Percentiles rank a stretch among this genome's conserved stretches.
These are phyloP conservation scores for Metschnikowia dekortorum DNA, from an alignment of 805 yeast genomes.

Conservation along the genomic window DNA sequence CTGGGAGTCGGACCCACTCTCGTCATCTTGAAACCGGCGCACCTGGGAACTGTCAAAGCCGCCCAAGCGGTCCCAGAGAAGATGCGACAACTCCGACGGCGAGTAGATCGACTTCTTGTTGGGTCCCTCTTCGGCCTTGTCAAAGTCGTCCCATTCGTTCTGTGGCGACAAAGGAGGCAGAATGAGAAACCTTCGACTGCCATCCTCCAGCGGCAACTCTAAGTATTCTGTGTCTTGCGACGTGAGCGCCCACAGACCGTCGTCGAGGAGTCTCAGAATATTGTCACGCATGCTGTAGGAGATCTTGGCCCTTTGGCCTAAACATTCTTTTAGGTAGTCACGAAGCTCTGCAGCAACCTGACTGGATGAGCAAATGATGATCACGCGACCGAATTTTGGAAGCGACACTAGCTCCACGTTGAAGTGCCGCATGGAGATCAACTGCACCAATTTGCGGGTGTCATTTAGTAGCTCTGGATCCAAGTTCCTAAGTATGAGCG, in stretches of 20 bases:
- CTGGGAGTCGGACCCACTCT: slow-evolving; percentile 7
- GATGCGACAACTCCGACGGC: slow-evolving; percentile 38
- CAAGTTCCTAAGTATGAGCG: slow-evolving; percentile 33
- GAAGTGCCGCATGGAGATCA: slow-evolving; percentile 21
- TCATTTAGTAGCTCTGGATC: slow-evolving; percentile 18
- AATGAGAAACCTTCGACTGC: slow-evolving; percentile 36
- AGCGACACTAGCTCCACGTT: slow-evolving; percentile 32
- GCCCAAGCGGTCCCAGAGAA: slow-evolving; percentile 42
- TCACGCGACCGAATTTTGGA: slow-evolving; percentile 29
- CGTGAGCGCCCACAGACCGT: slow-evolving; percentile 14
- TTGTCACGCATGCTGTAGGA: slow-evolving; percentile 36
- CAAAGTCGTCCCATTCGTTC: slow-evolving; percentile 42
- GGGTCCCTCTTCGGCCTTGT: slow-evolving; percentile 40
- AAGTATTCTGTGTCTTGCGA: slow-evolving; percentile 24
- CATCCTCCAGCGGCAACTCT: slow-evolving; percentile 38
- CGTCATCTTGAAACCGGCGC: slow-evolving; percentile 22
- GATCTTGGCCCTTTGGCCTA: slow-evolving; percentile 16
- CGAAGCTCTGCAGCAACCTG: slow-evolving; percentile 20
- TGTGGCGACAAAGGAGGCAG: slow-evolving; percentile 45
- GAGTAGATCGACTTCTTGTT: slow-evolving; percentile 30
- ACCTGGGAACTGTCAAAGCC: slow-evolving; percentile 35
- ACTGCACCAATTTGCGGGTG: slow-evolving; percentile 25
- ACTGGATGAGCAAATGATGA: slow-evolving; percentile 28
- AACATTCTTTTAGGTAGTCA: slow-evolving; percentile 12
- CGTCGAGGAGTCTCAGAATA: slow-evolving; percentile 10